Evolutionary conservation across 1,284 basidiomycete genomes (phyloP).

Genomic region (Malassezia pachydermatis): DNA sequence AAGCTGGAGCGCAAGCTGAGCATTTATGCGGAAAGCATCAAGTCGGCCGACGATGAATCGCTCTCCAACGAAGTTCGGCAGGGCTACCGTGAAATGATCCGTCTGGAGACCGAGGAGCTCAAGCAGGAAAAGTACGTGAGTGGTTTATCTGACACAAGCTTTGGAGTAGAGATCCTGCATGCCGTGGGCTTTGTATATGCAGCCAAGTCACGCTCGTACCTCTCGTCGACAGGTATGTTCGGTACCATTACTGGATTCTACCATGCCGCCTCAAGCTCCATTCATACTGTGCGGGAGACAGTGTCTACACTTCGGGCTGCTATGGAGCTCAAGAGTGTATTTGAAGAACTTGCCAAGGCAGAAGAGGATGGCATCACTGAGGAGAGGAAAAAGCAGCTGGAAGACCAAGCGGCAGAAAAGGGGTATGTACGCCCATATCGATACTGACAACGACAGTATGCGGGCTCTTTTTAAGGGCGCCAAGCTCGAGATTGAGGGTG

Average conservation of each 20-base stretch:
- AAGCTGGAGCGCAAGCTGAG: constrained; percentile 76
- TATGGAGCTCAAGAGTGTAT: constrained; percentile 68
- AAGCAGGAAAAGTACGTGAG: constrained; percentile 59
- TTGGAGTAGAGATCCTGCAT: constrained; percentile 81
- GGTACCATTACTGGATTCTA: constrained; percentile 32
- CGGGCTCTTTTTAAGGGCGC: constrained; percentile 56
- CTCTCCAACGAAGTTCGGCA: constrained; percentile 53
- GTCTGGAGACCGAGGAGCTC: constrained; percentile 46
- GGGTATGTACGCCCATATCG: constrained; percentile 19
- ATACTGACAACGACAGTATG: constrained; percentile 23
- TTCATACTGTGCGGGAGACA: constrained; percentile 42
- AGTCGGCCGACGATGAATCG: constrained; percentile 58
- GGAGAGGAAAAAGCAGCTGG: constrained; percentile 77
- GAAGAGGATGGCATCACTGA: constrained; percentile 77
- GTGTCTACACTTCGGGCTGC: constrained; percentile 43
- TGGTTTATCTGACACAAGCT: constrained; percentile 54
- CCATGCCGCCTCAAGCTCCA: constrained; percentile 30
- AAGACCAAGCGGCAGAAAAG: constrained; percentile 93
- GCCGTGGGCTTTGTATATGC: constrained; percentile 81
- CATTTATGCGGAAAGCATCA: constrained; percentile 83
- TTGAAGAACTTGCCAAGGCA: constrained; percentile 65
- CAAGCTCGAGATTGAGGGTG: constrained; percentile 86
- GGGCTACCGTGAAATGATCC: constrained; percentile 38
- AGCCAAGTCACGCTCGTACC: constrained; percentile 47
- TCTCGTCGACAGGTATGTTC: constrained; percentile 35